Base-by-base conservation (phyloP, 2,329 filamentous ascomycete species). In the Pestalotiopsis sp. region DNA sequence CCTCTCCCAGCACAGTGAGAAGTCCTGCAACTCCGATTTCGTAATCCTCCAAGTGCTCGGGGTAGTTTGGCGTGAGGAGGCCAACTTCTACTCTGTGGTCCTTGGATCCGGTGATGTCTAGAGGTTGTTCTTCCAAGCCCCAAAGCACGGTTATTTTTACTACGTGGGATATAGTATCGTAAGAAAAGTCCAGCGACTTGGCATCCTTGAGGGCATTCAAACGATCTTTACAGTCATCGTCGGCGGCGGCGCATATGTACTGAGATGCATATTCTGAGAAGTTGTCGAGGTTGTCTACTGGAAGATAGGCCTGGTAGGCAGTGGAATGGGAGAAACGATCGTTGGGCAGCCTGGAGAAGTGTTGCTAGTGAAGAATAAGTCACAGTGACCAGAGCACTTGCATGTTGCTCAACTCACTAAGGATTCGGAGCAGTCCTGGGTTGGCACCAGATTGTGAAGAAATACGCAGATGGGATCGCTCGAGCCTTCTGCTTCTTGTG, bases 11-110 rank as follows among this genome's bases (percentile, higher is more conserved):
- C 2, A 97, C 92, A 0, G 90, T 91, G 65, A 98, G 82, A 67
- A 94, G 87, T 2, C 95, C 95, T 4, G 91, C 90, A 52, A 97
- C 85, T 49, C 91, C 92, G 13, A 97, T 81, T 72, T 97, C 93
- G 78, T 95, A 89, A 0, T 88, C 82, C 69, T 93, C 90, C 14
- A 88, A 83, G 27, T 82, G 84, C 4, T 83, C 80, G 14, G 91
- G 86, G 4, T 83, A 82, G 72, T 94, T 91, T 12, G 87, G 83
- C 5, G 89, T 89, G 68, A 98, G 82, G 57, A 98, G 86, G 17
- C 95, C 95, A 23, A 98, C 89, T 78, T 98, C 95, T 4, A 94
- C 87, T 62, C 91, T 88, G 62, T 89, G 84, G 1, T 81, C 76
- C 0, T 79, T 74, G 7, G 81, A 81, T 0, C 81, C 76, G 17